Conservation (phyloP, 208 protist species). For the Crithidia brevicula region DNA sequence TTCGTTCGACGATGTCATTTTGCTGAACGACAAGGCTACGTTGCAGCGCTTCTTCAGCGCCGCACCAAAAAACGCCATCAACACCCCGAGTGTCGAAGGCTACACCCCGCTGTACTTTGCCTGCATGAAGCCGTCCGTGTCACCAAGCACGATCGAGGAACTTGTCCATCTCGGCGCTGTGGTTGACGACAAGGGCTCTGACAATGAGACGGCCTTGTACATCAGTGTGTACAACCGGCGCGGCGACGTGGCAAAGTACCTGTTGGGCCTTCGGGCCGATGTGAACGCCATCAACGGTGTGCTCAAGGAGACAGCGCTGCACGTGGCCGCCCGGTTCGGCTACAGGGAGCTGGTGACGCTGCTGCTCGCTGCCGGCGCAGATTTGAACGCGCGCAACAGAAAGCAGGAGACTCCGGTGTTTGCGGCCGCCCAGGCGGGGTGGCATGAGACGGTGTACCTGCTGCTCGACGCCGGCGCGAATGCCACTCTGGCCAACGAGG, state of each 20-base stretch:
- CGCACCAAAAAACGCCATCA: conserved; percentile 27
- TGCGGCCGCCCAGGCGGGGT: conserved; percentile 63
- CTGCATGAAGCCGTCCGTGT: conserved; percentile 78
- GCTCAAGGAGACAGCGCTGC: conserved; percentile 72
- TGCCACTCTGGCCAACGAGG: conserved; percentile 59
- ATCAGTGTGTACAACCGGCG: conserved; percentile 81
- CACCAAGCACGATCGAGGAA: conserved; percentile 41
- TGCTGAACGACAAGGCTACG: conserved; percentile 33
- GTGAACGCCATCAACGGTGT: conserved; percentile 62
- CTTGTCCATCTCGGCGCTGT: conserved; percentile 63
- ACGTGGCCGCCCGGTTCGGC: conserved; percentile 64
- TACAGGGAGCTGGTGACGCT: conserved; percentile 50
- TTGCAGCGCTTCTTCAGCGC: conserved; percentile 23
- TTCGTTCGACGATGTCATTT: conserved; percentile 29
- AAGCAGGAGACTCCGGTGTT: conserved; percentile 82
- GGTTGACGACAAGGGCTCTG: conserved; percentile 59
- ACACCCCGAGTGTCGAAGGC: conserved; percentile 52
- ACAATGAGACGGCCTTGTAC: conserved; percentile 83
- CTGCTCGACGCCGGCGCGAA: conserved; percentile 70
- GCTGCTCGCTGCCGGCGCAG: conserved; percentile 49
- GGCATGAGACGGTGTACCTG: conserved; percentile 68
- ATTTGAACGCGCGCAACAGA: conserved; percentile 75
- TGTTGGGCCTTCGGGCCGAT: conserved; percentile 67
- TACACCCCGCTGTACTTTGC: conserved; percentile 86
- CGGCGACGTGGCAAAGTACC: conserved; percentile 58